phyloP scores from a whole-genome alignment of 1,139 yeast species.

The Saccharomyces hybrid region DNA sequence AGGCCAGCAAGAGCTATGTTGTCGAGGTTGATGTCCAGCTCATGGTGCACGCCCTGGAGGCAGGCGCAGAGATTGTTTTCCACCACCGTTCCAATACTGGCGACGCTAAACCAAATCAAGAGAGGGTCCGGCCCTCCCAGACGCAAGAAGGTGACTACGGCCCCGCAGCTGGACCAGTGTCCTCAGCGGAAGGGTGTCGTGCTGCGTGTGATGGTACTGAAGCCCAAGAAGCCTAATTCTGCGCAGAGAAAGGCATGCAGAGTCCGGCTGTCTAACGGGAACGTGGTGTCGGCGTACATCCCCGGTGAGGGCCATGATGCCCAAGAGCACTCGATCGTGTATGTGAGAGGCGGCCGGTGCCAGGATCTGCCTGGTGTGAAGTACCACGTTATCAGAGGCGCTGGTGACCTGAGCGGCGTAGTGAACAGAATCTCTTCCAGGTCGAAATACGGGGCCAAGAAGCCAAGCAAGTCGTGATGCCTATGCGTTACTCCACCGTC shows the following conservation, averaged over 20 bases:
- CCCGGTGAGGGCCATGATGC: conserved; percentile 99
- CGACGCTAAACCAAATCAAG: conserved; percentile 67
- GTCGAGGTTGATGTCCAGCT: background rate
- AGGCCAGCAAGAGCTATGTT: background rate
- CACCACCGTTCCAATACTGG: conserved; percentile 32
- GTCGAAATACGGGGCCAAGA: conserved; percentile 90
- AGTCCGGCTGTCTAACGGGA: conserved; percentile 87
- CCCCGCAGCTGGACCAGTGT: conserved; percentile 75
- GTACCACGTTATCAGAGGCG: conserved; percentile 90
- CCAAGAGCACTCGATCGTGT: conserved; percentile 94
- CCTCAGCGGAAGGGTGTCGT: conserved; percentile 93
- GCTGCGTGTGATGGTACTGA: conserved; percentile 85
- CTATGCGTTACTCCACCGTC: background rate
- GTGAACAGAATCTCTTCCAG: conserved; percentile 87
- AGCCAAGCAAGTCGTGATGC: conserved; percentile 47
- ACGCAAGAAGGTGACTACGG: conserved; percentile 44
- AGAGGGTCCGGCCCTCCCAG: conserved; percentile 56
- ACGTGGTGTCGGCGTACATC: conserved; percentile 82
- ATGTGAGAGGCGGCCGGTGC: conserved; percentile 94
- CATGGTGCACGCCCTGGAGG: background rate
- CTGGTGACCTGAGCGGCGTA: conserved; percentile 89
- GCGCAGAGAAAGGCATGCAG: conserved; percentile 96
- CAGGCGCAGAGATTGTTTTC: conserved; percentile 7
- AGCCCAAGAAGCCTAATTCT: conserved; percentile 97
- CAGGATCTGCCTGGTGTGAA: conserved; percentile 98